phyloP scores from a whole-genome alignment of 306 rosid species.

The Pyrus bretschneideri region DNA sequence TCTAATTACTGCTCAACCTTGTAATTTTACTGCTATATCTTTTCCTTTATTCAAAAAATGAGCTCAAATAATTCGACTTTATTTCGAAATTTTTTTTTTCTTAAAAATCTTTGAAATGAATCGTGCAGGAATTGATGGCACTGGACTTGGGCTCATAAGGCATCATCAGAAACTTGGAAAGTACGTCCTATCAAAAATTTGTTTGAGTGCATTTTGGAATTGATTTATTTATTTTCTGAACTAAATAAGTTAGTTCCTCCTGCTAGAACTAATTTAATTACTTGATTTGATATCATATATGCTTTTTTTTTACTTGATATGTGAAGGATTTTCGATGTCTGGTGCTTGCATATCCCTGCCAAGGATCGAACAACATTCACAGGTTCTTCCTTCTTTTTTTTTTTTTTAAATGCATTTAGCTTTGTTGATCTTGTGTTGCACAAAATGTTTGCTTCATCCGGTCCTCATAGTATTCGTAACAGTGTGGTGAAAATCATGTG shows the following conservation, averaged over 20 bases:
- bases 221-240: not conserved
- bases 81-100: not conserved
- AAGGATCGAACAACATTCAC: slow-evolving; percentile 65
- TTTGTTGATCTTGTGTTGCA: not conserved
- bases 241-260: not conserved
- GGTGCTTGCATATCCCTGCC: slow-evolving; percentile 91
- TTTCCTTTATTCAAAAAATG: not conserved
- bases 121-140: slow-evolving; percentile 67
- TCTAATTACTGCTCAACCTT: not conserved
- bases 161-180: slow-evolving; percentile 63
- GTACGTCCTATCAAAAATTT: slow-evolving; percentile 32
- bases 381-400: slow-evolving; percentile 24
- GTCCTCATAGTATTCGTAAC: not conserved
- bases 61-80: not conserved
- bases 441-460: not conserved
- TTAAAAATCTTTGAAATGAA: not conserved
- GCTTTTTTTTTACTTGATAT: not conserved
- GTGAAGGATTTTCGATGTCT: slow-evolving; percentile 65
- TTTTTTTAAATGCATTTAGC: not conserved
- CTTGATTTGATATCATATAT: not conserved
- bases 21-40: not conserved
- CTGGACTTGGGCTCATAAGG: slow-evolving; percentile 71
- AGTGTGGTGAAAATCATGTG: not conserved
- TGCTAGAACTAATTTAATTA: not conserved
- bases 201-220: not conserved